These are phyloP conservation scores for Cercospora sojina DNA, from an alignment of 2,329 filamentous ascomycete genomes.

Conservation along the genomic window DNA sequence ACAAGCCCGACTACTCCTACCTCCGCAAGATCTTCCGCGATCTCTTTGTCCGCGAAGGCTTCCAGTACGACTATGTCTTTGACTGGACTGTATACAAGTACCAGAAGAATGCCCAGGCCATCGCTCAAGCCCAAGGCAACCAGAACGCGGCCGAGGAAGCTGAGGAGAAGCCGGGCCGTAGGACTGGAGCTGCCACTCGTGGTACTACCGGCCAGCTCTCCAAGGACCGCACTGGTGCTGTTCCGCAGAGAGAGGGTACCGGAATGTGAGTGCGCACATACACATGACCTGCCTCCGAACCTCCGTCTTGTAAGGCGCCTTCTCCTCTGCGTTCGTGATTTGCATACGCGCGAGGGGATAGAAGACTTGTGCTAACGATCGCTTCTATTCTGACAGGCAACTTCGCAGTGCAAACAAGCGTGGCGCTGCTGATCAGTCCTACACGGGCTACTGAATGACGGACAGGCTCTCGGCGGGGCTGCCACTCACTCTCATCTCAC, in stretches of 20 bases:
- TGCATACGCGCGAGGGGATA: slow-evolving; percentile 64
- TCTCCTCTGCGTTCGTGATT: slow-evolving; percentile 80
- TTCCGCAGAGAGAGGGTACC: slow-evolving; percentile 78
- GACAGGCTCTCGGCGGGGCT: slow-evolving; percentile 38
- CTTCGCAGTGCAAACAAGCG: slow-evolving; percentile 52
- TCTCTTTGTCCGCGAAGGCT: slow-evolving; percentile 96
- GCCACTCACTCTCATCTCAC: slow-evolving; percentile 40
- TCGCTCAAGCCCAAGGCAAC: slow-evolving; percentile 71
- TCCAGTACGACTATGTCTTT: slow-evolving; percentile 99
- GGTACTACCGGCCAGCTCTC: slow-evolving; percentile 59
- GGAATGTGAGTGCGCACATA: slow-evolving; percentile 91
- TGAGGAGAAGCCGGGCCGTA: slow-evolving; percentile 71
- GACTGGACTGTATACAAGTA: slow-evolving; percentile 99
- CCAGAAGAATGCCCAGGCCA: slow-evolving; percentile 97
- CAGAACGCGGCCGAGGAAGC: slow-evolving; percentile 59
- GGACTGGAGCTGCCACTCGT: slow-evolving; percentile 56
- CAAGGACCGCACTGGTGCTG: slow-evolving; percentile 70
- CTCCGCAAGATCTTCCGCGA: slow-evolving; percentile 99
- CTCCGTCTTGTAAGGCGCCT: slow-evolving; percentile 73
- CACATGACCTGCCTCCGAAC: slow-evolving; percentile 38
- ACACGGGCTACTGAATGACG: slow-evolving; percentile 50
- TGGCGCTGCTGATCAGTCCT: slow-evolving; percentile 49
- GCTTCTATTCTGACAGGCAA: slow-evolving; percentile 46
- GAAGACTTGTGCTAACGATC: slow-evolving; percentile 48
- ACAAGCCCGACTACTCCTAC: slow-evolving; percentile 99